Percentiles rank a stretch among this genome's conserved stretches.
These are phyloP conservation scores for Lolium perenne DNA, from an alignment of 176 grass and related monocot species.

Conservation along the genomic window DNA sequence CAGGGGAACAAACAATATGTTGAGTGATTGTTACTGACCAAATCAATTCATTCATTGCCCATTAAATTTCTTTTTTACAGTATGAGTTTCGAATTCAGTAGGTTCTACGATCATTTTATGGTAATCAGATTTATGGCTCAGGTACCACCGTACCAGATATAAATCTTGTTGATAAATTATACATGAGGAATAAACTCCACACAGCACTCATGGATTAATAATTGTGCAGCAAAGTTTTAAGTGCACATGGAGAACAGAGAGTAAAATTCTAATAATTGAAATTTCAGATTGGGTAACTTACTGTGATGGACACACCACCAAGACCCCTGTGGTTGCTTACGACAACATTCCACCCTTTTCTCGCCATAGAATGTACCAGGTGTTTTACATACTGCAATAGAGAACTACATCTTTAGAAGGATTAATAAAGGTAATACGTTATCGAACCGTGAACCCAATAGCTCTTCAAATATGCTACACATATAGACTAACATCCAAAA, in stretches of 20 bases:
- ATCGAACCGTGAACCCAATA: conserved; percentile 28
- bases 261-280: conserved; percentile 33
- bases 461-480: conserved; percentile 30
- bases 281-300: conserved; percentile 59
- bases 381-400: conserved; percentile 86
- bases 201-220: conserved; percentile 14
- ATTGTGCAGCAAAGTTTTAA: conserved; percentile 30
- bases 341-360: conserved; percentile 86
- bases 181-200: conserved; percentile 5
- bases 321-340: conserved; percentile 96
- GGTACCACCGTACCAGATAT: conserved; percentile 17
- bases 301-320: conserved; percentile 90
- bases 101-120: conserved; percentile 18
- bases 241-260: not conserved
- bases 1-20: conserved; percentile 39
- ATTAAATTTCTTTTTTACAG: conserved; percentile 27
- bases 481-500: conserved; percentile 9
- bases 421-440: conserved; percentile 29
- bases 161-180: conserved; percentile 2
- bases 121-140: conserved; percentile 3
- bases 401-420: conserved; percentile 37
- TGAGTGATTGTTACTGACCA: conserved; percentile 36
- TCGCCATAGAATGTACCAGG: conserved; percentile 71
- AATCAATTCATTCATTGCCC: conserved; percentile 27
- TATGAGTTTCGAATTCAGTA: not conserved